Evolutionary conservation across 2,329 filamentous ascomycete genomes (phyloP), one percentile per base, ranked within the genome.

Genomic region (Fusarium drepaniforme): DNA sequence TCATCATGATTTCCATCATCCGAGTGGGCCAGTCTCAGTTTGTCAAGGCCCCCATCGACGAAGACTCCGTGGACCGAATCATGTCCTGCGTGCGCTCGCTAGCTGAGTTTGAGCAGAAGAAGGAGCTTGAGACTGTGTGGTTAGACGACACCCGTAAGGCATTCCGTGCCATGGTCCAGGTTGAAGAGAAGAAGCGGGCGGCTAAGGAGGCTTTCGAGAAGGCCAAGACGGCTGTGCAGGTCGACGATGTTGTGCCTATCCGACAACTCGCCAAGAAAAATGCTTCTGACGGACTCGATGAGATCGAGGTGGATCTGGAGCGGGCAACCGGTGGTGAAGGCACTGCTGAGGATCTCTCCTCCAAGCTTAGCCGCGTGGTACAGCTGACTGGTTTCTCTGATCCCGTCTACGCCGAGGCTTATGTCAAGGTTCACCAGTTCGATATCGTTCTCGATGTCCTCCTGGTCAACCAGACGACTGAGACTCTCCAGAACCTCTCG

Each of bases 1-100:
- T 99, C 64, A 98, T 99, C 82, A 98, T 98, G 96, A 98, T 99
- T 78, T 98, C 97, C 7, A 97, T 99, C 77, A 95, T 99, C 76
- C 95, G 97, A 60, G 97, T 98, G 71, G 97, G 97, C 46, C 97
- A 99, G 85, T 98, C 96, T n/a, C 95, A 98, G 75, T 99, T 99
- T 78, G 97, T 97, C 81, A 98, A 98, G 87, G 93, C 95, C 2
- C 94, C 95, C 3, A 98, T 99, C 75, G 97, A 99, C 73, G 97
- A 99, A 83, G 97, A 99, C 82, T 98, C 97, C 0, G 91, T 98
- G n/a, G 97, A 99, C 83, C 93, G 97, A 79, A 96, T 99, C 83
- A 98, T 99, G 97, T 95, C 95, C 44, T 98, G 96, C 81, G 94
- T 99, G 37, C 93, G 96, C 72, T 97, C 95, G 9, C 88, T 99